Percentiles rank a stretch among this genome's conserved stretches.
Conservation (phyloP, 257 asterid species). For the Rauvolfia tetraphylla region DNA sequence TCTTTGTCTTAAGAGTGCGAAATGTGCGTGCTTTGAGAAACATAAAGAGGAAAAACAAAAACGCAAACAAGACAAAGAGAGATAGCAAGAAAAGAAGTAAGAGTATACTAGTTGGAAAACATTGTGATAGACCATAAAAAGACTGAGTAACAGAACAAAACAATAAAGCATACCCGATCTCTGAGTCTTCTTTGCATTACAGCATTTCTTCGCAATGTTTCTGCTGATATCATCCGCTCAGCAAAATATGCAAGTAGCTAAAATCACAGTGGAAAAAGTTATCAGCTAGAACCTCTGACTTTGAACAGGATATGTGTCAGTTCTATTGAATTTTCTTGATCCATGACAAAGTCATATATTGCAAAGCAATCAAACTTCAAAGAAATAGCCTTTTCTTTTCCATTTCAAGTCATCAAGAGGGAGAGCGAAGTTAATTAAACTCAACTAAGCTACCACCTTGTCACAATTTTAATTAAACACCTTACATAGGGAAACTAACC, state of each 20-base stretch:
- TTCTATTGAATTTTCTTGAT: background rate
- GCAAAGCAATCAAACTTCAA: background rate
- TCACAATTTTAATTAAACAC: no score
- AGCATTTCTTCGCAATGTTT: conserved; percentile 73
- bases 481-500: background rate
- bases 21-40: background rate
- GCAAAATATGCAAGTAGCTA: conserved; percentile 74
- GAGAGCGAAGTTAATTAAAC: no score
- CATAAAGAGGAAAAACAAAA: background rate
- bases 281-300: background rate
- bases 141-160: background rate
- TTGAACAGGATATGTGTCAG: background rate
- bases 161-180: conserved; percentile 46
- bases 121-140: background rate
- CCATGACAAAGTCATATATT: background rate
- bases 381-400: background rate
- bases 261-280: conserved; percentile 17
- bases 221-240: conserved; percentile 84
- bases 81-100: background rate
- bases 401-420: no score
- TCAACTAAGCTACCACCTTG: no score
- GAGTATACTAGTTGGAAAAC: background rate
- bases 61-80: background rate
- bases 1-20: background rate
- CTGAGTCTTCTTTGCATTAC: conserved; percentile 75